Conservation (phyloP, 805 yeast genomes). For the Gaillardinia entomophila region DNA sequence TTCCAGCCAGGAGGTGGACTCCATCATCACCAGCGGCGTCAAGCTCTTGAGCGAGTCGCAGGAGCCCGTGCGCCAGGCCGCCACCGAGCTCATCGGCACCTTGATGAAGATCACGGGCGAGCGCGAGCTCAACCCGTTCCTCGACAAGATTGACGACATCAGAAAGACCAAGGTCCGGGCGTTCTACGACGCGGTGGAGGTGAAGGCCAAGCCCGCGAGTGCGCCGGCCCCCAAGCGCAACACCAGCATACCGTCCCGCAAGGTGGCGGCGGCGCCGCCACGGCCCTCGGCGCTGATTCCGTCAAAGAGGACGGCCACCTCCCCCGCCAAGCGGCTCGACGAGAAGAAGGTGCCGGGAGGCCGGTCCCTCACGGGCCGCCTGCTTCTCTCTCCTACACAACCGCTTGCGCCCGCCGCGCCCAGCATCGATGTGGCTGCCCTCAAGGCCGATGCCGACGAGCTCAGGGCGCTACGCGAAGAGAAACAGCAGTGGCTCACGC, state of each 20-base stretch:
- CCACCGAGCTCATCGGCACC: constrained; percentile 74
- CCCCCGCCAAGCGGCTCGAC: constrained; percentile 53
- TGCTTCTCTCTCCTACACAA: constrained; percentile 1
- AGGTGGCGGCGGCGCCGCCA: constrained; percentile 4
- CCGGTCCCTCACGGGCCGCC: constrained; percentile 6
- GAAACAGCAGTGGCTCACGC: constrained; percentile 39
- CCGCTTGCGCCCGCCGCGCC: constrained; percentile 9
- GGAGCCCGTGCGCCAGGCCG: constrained; percentile 74
- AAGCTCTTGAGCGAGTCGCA: constrained; percentile 77
- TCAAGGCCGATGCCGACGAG: constrained; percentile 36
- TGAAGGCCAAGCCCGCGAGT: constrained; percentile 34
- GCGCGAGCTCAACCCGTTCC: constrained; percentile 50
- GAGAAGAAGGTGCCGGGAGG: constrained; percentile 19
- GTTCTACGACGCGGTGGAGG: constrained; percentile 49
- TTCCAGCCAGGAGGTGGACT: constrained; percentile 45
- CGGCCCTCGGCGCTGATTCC: constrained; percentile 37
- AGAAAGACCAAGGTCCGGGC: constrained; percentile 63
- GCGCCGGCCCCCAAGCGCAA: constrained; percentile 15
- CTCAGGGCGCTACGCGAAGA: constrained; percentile 48
- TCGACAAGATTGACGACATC: constrained; percentile 72
- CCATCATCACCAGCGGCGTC: constrained; percentile 48
- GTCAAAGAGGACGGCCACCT: constrained; percentile 63
- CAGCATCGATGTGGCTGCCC: constrained; percentile 6
- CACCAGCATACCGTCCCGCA: constrained; percentile 6
- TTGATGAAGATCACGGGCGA: constrained; percentile 80